Evolutionary conservation across 768 basidiomycete genomes (phyloP), one percentile per base, ranked within the genome.

Genomic region (Boletus reticuloceps): DNA sequence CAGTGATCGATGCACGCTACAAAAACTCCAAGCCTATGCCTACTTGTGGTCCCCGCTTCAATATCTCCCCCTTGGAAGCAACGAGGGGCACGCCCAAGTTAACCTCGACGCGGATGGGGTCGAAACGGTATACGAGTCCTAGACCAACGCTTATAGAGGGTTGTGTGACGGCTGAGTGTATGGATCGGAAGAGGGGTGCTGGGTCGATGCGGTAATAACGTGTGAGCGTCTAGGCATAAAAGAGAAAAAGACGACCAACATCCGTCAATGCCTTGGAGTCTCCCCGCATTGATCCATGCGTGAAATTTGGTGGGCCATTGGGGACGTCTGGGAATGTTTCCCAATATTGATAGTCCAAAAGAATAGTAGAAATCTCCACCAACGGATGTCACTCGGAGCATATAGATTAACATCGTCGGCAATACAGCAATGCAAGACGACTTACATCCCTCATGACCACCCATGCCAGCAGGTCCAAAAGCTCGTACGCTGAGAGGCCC

Each of bases 301-400:
- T 97, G 94, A 0, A 82, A 67, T 62, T 94, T 94, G 25, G 94
- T 67, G 1, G 93, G 93, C 94, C 93, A 95, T n/a, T 88, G 75
- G 0, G 84, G 76, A 64, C 83, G 88, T 46, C 65, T 69, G 1
- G 91, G 90, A 34, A 96, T 73, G 60, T 91, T 79, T 2, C 88
- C 83, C 40, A 95, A 79, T 44, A 94, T 56, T 60, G 89, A 91
- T 4, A 85, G 68, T 1, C 94, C 94, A 0, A 84, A 74, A 0
- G 92, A 82, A 79, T 89, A 95, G 66, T 82, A 87, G 20, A 92
- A 50, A 59, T 93, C 90, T 6, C 93, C 94, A 4, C 94, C 94
- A 8, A 92, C 58, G 0, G 88, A 89, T 64, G 95, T 94, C n/a
- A 74, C 94, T 94, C 58, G 37, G 16, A n/a, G 6, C 11, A 12